Conservation (phyloP, 2,329 filamentous ascomycete genomes). For the Monilinia vaccinii-corymbosi region DNA sequence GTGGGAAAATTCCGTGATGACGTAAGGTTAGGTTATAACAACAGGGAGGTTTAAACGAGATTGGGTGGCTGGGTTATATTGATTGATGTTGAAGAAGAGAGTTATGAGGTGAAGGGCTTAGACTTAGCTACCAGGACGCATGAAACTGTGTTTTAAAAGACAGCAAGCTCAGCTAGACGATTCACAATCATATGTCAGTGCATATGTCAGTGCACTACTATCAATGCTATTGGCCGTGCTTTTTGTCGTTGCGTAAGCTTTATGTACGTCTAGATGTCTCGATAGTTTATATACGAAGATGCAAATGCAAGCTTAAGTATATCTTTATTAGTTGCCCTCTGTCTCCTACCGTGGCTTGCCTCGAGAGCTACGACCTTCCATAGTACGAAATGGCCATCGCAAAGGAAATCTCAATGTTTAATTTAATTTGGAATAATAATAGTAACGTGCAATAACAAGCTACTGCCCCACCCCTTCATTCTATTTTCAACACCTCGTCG, state of each 20-base stretch:
- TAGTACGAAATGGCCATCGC: neutral
- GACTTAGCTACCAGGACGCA: neutral
- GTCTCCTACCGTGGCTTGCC: neutral
- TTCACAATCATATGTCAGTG: conserved; percentile 7
- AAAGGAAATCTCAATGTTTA: neutral
- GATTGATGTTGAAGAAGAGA: neutral
- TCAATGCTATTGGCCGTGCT: neutral
- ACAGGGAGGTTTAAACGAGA: neutral
- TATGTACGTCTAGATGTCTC: neutral
- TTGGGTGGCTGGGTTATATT: neutral
- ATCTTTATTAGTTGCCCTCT: neutral
- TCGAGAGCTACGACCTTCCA: neutral
- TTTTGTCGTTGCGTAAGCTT: neutral
- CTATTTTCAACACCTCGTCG: neutral
- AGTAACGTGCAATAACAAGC: neutral
- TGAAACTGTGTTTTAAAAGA: neutral
- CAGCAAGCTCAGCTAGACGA: conserved; percentile 1
- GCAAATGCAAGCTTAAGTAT: too few relatives aligned
- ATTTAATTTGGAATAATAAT: neutral
- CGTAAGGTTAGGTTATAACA: neutral
- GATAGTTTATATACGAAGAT: neutral
- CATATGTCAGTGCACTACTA: too few relatives aligned
- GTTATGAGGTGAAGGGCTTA: neutral
- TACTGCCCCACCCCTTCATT: neutral
- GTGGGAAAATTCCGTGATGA: neutral